These are phyloP conservation scores for Raffaelea arxii DNA, from an alignment of 2,329 filamentous ascomycete species.

Conservation along the genomic window DNA sequence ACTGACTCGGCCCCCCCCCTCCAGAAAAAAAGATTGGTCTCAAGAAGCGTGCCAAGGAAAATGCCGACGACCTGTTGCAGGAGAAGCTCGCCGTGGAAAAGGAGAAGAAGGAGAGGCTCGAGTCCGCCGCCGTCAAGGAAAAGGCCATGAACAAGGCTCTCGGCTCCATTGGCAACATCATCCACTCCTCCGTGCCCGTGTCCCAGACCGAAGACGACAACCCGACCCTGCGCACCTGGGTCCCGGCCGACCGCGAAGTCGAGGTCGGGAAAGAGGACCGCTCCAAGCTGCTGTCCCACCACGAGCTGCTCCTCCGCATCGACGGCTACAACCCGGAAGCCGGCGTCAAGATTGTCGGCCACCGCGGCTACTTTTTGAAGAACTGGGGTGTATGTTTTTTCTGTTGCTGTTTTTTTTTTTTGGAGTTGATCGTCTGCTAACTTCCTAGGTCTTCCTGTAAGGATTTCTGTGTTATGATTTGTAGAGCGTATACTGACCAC, in stretches of 20 bases:
- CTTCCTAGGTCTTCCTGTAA: constrained; percentile 4
- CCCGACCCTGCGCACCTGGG: constrained; percentile 65
- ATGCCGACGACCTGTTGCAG: constrained; percentile 68
- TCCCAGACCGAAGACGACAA: constrained; percentile 89
- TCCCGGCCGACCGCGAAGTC: constrained; percentile 61
- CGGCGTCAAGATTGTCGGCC: constrained; percentile 87
- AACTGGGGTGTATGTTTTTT: constrained; percentile 60
- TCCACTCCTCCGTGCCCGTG: constrained; percentile 78
- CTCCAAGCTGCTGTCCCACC: constrained; percentile 68
- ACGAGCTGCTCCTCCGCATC: constrained; percentile 81
- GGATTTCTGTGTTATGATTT: too few relatives aligned
- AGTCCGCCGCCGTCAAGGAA: constrained; percentile 63
- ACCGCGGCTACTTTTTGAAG: constrained; percentile 86
- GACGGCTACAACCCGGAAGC: constrained; percentile 91
- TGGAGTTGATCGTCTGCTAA: constrained; percentile 2
- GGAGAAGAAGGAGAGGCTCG: constrained; percentile 71
- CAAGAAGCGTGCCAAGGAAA: constrained; percentile 95
- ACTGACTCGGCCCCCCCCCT: neutral
- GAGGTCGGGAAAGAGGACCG: constrained; percentile 49
- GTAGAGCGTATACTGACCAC: neutral
- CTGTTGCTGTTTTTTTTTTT: neutral
- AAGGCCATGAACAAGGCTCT: constrained; percentile 64
- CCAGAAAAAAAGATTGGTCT: constrained; percentile 14
- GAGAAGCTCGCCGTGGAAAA: constrained; percentile 59
- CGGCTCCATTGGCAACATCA: constrained; percentile 79